Conservation (phyloP, 345 rosid species). For the Camelina sativa region DNA sequence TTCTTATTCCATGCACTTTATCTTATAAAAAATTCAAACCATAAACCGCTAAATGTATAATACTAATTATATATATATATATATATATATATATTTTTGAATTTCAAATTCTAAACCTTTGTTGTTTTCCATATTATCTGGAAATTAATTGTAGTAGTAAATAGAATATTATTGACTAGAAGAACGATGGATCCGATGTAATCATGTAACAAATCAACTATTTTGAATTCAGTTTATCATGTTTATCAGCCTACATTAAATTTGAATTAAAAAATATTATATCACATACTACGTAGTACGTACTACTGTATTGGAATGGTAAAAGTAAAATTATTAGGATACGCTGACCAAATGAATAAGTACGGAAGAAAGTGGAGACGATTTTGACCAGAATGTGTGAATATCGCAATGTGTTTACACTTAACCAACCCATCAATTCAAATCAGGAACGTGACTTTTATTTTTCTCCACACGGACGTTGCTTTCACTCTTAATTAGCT, state of each 20-base stretch:
- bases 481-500: slow-evolving; percentile 31
- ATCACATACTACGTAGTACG: too few relatives aligned
- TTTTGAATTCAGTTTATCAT: too few relatives aligned
- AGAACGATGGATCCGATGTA: too few relatives aligned
- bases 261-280: too few relatives aligned
- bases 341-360: slow-evolving; percentile 1
- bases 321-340: not conserved
- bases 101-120: too few relatives aligned
- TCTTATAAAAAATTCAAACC: not conserved
- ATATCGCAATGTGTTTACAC: slow-evolving; percentile 29
- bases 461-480: slow-evolving; percentile 41
- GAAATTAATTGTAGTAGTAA: too few relatives aligned
- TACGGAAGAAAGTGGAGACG: slow-evolving; percentile 1
- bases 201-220: too few relatives aligned
- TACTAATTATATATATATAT: too few relatives aligned
- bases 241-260: too few relatives aligned
- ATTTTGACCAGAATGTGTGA: slow-evolving; percentile 34
- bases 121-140: too few relatives aligned
- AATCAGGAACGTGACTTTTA: slow-evolving; percentile 14
- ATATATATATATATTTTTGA: too few relatives aligned
- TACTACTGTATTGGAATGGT: not conserved
- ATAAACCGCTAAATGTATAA: not conserved
- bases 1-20: not conserved
- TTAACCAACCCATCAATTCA: slow-evolving; percentile 29
- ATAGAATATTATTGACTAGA: too few relatives aligned